A percentile compares a stretch with the other conserved stretches of the same genome.
Evolutionary conservation across 2,329 filamentous ascomycete species (phyloP).

Genomic region (Venturia oleaginea): DNA sequence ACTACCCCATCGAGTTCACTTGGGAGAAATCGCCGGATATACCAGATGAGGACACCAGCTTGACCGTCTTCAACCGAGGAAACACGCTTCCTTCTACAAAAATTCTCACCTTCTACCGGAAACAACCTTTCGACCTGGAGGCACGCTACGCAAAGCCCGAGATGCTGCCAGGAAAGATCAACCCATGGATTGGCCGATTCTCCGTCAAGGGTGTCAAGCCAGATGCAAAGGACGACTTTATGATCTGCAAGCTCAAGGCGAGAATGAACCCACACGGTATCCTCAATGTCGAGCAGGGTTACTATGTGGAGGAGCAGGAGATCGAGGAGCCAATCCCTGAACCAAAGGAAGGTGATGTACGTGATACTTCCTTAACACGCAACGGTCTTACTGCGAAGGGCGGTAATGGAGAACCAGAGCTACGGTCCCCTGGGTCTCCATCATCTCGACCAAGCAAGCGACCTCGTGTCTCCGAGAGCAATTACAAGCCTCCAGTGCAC

Average conservation of each 20-base stretch:
- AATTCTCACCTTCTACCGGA: conserved; percentile 98
- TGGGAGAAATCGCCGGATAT: conserved; percentile 99
- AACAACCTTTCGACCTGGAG: conserved; percentile 94
- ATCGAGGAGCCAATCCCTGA: conserved; percentile 85
- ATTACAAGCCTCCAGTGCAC: background rate
- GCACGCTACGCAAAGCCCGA: conserved; percentile 87
- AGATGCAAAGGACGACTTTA: conserved; percentile 89
- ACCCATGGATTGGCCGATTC: conserved; percentile 94
- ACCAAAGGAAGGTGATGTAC: conserved; percentile 66
- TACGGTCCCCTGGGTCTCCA: background rate
- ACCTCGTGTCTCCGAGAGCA: background rate
- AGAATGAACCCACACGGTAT: conserved; percentile 94
- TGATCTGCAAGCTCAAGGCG: conserved; percentile 99
- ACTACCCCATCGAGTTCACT: conserved; percentile 95
- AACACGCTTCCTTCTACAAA: conserved; percentile 97
- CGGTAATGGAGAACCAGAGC: conserved; percentile 14
- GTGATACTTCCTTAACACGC: conserved; percentile 31
- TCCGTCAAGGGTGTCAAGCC: conserved; percentile 97
- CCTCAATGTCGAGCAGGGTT: conserved; percentile 91
- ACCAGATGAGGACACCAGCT: conserved; percentile 92
- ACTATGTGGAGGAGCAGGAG: conserved; percentile 97
- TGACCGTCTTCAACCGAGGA: conserved; percentile 95
- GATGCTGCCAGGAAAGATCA: conserved; percentile 74
- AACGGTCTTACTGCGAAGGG: conserved; percentile 12
- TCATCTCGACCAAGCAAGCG: background rate